Percentiles rank a stretch among this genome's conserved stretches.
phyloP scores from a whole-genome alignment of 2,329 filamentous ascomycete genomes.

The Fusarium sp. region DNA sequence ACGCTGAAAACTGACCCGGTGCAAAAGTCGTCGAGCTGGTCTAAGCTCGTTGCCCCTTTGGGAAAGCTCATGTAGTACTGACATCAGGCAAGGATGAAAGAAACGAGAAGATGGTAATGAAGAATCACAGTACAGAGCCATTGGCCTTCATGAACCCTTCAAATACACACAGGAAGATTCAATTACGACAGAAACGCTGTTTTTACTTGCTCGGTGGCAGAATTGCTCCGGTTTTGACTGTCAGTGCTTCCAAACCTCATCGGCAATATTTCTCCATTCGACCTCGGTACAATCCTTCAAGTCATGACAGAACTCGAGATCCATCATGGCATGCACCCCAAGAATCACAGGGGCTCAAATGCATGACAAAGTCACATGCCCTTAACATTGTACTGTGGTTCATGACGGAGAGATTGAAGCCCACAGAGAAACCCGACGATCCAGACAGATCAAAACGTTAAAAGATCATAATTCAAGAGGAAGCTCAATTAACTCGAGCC shows the following conservation, averaged over 20 bases:
- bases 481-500: constrained; percentile 25
- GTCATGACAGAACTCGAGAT: neutral
- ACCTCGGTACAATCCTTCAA: constrained; percentile 21
- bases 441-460: neutral
- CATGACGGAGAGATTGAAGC: neutral
- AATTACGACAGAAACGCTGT: no score
- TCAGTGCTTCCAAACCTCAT: constrained; percentile 8
- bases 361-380: neutral
- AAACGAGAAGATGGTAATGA: neutral
- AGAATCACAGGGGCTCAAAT: constrained; percentile 9
- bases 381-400: neutral
- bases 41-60: constrained; percentile 43
- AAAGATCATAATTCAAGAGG: neutral
- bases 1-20: constrained; percentile 21
- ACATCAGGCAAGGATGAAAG: constrained; percentile 12
- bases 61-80: constrained; percentile 29
- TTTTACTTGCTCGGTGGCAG: neutral
- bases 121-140: constrained; percentile 9
- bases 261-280: neutral
- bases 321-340: neutral
- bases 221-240: neutral
- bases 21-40: constrained; percentile 30
- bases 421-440: neutral
- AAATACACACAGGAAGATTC: neutral
- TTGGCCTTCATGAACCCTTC: constrained; percentile 11